Conservation (phyloP, 1,284 basidiomycete species). For the Phenoliferia sp. region DNA sequence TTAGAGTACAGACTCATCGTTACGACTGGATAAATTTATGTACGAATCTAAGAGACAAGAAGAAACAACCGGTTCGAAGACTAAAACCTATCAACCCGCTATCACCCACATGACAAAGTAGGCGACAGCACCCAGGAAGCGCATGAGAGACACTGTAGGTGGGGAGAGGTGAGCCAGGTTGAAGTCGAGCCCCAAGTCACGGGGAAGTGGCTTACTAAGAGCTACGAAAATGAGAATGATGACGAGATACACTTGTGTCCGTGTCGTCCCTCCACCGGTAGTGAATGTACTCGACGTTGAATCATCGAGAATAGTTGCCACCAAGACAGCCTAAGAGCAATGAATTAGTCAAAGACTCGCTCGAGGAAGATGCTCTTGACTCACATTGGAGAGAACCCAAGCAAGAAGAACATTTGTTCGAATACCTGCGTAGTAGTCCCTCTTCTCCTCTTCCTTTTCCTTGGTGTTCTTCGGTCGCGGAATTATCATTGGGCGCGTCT, state of each 20-base stretch:
- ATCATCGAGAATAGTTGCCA: constrained; percentile 67
- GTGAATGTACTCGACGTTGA: constrained; percentile 62
- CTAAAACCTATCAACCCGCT: neutral
- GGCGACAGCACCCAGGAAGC: constrained; percentile 59
- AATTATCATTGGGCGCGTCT: constrained; percentile 53
- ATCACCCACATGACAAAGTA: constrained; percentile 55
- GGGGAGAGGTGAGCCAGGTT: neutral
- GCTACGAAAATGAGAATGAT: constrained; percentile 76
- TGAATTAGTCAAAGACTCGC: neutral
- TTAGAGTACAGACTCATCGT: too few relatives aligned
- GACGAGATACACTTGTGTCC: constrained; percentile 49
- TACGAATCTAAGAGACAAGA: too few relatives aligned
- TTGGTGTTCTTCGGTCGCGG: constrained; percentile 38
- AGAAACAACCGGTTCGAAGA: too few relatives aligned
- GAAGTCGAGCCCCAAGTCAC: constrained; percentile 13
- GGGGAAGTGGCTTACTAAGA: constrained; percentile 41
- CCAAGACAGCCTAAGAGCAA: constrained; percentile 59
- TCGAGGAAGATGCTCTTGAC: constrained; percentile 34
- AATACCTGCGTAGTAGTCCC: constrained; percentile 45
- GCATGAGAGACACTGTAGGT: constrained; percentile 45
- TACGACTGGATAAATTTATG: too few relatives aligned
- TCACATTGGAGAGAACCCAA: constrained; percentile 78
- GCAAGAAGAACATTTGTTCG: constrained; percentile 82
- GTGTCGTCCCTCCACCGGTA: constrained; percentile 41
- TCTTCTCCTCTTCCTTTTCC: constrained; percentile 38